A percentile compares a stretch with the other conserved stretches of the same genome.
phyloP scores from a whole-genome alignment of 257 asterid genomes.

The Solanum gracilifrons region DNA sequence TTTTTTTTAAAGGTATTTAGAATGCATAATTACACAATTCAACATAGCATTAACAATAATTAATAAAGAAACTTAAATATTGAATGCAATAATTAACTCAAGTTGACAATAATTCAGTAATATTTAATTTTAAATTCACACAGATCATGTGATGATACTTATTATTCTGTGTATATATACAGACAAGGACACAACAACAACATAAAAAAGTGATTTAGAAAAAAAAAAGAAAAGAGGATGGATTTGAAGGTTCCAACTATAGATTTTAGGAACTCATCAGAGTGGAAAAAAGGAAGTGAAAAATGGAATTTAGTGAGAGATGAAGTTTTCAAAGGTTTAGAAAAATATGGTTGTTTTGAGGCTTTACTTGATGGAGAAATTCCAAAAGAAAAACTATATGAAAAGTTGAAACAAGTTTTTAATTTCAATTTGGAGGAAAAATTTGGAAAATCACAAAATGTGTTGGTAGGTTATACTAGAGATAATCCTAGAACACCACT shows the following conservation, averaged over 20 bases:
- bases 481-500: background rate
- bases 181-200: background rate
- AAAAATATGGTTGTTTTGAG: background rate
- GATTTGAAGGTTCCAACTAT: background rate
- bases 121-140: background rate
- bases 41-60: background rate
- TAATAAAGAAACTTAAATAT: background rate
- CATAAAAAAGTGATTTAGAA: background rate
- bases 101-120: background rate
- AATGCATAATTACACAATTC: background rate
- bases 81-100: background rate
- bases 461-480: background rate
- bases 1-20: background rate
- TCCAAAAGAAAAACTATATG: background rate
- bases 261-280: background rate
- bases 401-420: background rate
- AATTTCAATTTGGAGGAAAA: background rate
- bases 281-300: background rate
- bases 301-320: background rate
- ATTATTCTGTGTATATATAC: background rate
- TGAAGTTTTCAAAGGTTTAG: background rate
- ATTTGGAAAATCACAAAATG: background rate
- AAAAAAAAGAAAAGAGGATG: background rate
- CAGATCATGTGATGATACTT: background rate
- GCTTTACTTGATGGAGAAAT: background rate